phyloP scores from a whole-genome alignment of 805 yeast genomes.

The Spathaspora hagerdaliae region DNA sequence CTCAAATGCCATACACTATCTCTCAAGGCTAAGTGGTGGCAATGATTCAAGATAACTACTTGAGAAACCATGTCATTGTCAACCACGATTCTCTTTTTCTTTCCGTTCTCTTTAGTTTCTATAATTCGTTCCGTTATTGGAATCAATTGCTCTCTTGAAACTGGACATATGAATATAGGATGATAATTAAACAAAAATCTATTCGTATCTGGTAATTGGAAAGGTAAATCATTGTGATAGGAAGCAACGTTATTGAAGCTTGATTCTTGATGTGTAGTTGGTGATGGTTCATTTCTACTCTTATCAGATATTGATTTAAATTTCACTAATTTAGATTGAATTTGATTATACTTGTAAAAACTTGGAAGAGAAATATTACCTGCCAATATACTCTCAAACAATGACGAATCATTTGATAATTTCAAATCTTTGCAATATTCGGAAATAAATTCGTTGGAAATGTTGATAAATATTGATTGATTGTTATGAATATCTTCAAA shows the following conservation, averaged over 20 bases:
- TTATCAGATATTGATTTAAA: background rate
- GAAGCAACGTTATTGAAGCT: constrained; percentile 15
- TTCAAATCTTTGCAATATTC: constrained; percentile 34
- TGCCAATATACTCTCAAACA: constrained; percentile 37
- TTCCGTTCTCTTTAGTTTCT: constrained; percentile 5
- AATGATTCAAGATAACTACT: constrained; percentile 38
- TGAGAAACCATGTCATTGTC: constrained; percentile 22
- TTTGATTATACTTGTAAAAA: constrained; percentile 37
- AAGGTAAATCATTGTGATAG: constrained; percentile 33
- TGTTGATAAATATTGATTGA: constrained; percentile 27
- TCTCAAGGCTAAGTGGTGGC: constrained; percentile 38
- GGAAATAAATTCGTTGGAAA: constrained; percentile 38
- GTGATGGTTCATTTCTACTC: background rate
- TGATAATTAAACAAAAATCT: constrained; percentile 38
- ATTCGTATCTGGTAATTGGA: constrained; percentile 37
- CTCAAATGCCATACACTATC: constrained; percentile 41
- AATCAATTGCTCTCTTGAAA: constrained; percentile 39
- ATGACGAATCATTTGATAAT: constrained; percentile 36
- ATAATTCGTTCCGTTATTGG: constrained; percentile 23
- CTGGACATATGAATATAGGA: constrained; percentile 45
- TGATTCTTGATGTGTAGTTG: background rate
- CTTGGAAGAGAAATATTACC: constrained; percentile 40
- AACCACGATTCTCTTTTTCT: constrained; percentile 4
- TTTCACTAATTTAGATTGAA: constrained; percentile 27
- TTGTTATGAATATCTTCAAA: constrained; percentile 25